These are phyloP conservation scores for Colletotrichum tabaci DNA, from an alignment of 2,329 filamentous ascomycete species.

Conservation along the genomic window DNA sequence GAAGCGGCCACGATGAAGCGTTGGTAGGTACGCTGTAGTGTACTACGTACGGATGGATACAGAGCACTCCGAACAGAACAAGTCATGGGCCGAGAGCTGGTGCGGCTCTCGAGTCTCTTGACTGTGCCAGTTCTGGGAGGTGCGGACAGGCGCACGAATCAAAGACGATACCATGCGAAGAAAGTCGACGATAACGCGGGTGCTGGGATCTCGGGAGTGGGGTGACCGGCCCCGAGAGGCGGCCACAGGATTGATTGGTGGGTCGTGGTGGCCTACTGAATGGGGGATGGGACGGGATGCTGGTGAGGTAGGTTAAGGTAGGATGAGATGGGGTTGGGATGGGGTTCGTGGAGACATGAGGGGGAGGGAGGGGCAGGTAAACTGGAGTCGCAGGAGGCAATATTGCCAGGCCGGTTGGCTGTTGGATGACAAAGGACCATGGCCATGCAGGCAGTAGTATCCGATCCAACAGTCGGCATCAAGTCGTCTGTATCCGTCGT, in stretches of 20 bases:
- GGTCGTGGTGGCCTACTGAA: neutral
- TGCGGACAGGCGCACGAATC: conserved; percentile 40
- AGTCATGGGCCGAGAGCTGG: neutral
- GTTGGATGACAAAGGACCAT: neutral
- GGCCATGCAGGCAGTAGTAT: neutral
- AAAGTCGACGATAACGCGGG: conserved; percentile 29
- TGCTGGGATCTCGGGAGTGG: conserved; percentile 30
- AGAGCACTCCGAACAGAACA: neutral
- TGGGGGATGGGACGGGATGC: conserved; percentile 5
- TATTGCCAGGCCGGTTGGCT: neutral
- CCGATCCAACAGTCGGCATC: neutral
- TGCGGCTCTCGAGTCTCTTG: conserved; percentile 26
- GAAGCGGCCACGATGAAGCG: neutral
- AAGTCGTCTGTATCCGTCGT: neutral
- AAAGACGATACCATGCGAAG: conserved; percentile 31
- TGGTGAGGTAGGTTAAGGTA: neutral
- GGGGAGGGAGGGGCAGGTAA: neutral
- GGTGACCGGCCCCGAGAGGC: conserved; percentile 24
- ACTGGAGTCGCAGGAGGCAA: conserved; percentile 14
- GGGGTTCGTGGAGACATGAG: neutral
- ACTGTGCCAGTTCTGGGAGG: neutral
- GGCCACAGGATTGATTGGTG: conserved; percentile 14
- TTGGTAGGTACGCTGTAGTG: neutral
- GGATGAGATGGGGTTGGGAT: conserved; percentile 1
- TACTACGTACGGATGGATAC: too few relatives aligned